Conservation (phyloP, 2,329 filamentous ascomycete genomes). For the Chalara sp. region DNA sequence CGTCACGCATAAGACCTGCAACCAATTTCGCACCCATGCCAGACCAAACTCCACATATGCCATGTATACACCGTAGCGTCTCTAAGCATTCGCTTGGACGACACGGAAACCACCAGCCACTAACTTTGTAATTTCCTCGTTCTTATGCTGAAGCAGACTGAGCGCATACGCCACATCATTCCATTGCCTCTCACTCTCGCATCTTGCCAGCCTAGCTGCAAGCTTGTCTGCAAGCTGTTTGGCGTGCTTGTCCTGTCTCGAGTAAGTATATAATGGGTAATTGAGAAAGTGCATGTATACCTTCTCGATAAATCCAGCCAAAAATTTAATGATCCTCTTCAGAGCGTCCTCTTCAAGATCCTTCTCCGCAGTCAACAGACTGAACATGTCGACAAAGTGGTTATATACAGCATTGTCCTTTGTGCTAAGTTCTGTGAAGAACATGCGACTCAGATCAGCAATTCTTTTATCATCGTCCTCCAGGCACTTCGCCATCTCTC, state of each 20-base stretch:
- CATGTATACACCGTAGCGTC: too few relatives aligned
- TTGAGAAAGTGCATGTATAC: slow-evolving; percentile 39
- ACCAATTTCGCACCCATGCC: background rate
- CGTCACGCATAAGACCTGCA: background rate
- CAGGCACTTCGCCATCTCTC: slow-evolving; percentile 98
- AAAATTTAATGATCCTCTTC: slow-evolving; percentile 80
- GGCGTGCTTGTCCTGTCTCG: slow-evolving; percentile 82
- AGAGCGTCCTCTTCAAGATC: slow-evolving; percentile 80
- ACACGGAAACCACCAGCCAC: slow-evolving; percentile 71
- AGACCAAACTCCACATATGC: background rate
- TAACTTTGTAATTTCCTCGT: slow-evolving; percentile 77
- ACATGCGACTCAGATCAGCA: slow-evolving; percentile 91
- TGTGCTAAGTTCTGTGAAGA: slow-evolving; percentile 94
- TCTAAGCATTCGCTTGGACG: slow-evolving; percentile 53
- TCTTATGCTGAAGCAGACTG: slow-evolving; percentile 84
- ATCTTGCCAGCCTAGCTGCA: slow-evolving; percentile 75
- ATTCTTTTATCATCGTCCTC: slow-evolving; percentile 95
- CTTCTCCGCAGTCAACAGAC: slow-evolving; percentile 75
- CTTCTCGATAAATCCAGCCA: slow-evolving; percentile 96
- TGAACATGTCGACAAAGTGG: slow-evolving; percentile 99
- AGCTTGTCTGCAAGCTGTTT: slow-evolving; percentile 91
- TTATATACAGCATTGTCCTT: slow-evolving; percentile 99
- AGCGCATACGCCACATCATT: slow-evolving; percentile 93
- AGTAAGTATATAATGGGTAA: background rate
- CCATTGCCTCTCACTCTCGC: slow-evolving; percentile 93